Evolutionary conservation across 2,329 filamentous ascomycete species (phyloP).

Genomic region (Aspergillus tanneri): DNA sequence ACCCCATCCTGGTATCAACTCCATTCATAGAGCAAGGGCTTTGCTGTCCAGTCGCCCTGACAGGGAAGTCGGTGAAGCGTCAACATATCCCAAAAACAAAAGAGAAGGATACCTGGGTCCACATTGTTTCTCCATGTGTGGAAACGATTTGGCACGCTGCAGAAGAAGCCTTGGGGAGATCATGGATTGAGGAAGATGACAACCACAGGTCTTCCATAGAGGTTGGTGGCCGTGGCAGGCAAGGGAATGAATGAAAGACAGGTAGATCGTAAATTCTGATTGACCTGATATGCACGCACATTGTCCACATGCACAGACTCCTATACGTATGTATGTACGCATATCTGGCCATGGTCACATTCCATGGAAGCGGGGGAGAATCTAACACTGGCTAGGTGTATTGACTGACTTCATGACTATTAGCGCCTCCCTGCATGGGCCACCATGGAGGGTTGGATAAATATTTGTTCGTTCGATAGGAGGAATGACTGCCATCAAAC

Average conservation of each 20-base stretch:
- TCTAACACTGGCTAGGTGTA: not conserved
- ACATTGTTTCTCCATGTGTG: conserved; percentile 11
- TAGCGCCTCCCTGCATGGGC: conserved; percentile 10
- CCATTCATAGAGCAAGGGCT: conserved; percentile 3
- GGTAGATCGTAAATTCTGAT: not conserved
- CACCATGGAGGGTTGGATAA: not conserved
- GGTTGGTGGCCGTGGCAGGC: not conserved
- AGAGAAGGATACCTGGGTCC: not conserved
- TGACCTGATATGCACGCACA: conserved; percentile 3
- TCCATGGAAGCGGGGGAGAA: conserved; percentile 14
- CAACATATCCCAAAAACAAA: conserved; percentile 2
- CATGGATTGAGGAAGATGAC: conserved; percentile 2
- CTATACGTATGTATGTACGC: conserved; percentile 4
- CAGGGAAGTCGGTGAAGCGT: conserved; percentile 5
- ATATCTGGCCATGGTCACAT: conserved; percentile 15
- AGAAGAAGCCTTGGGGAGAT: not conserved
- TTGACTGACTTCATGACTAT: conserved; percentile 1
- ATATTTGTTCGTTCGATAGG: too few species aligned
- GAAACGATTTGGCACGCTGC: conserved; percentile 6
- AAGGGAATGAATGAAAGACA: conserved; percentile 8
- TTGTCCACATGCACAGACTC: conserved; percentile 12
- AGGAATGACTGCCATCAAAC: not conserved
- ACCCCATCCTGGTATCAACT: not conserved
- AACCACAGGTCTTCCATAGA: not conserved
- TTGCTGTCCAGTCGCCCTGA: conserved; percentile 1